phyloP scores from a whole-genome alignment of 176 grass and related monocot species.

The Lolium multiflorum region DNA sequence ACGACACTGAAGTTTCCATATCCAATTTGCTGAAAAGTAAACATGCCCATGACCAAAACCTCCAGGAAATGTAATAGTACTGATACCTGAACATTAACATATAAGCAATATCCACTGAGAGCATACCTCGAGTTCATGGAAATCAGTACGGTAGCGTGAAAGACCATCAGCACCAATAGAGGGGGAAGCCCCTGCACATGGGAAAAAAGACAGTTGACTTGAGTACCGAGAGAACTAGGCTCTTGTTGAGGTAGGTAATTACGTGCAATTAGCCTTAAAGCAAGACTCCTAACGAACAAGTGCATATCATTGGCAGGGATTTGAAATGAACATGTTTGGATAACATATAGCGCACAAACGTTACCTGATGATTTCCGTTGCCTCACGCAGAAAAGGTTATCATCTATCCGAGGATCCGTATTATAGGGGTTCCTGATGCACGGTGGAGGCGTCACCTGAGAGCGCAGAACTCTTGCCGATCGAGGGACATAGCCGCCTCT shows the following conservation, averaged over 20 bases:
- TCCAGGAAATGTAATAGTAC: background rate
- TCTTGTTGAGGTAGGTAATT: background rate
- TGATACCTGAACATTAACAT: background rate
- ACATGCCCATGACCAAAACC: slow-evolving; percentile 28
- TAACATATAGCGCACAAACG: background rate
- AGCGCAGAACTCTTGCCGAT: slow-evolving; percentile 78
- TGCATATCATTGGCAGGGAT: background rate
- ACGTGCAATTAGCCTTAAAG: background rate
- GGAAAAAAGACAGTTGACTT: background rate
- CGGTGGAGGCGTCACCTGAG: slow-evolving; percentile 84
- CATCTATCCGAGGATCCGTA: slow-evolving; percentile 45
- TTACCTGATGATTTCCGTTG: slow-evolving; percentile 80
- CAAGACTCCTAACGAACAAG: background rate
- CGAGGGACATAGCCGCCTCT: slow-evolving; percentile 75
- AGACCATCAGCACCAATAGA: slow-evolving; percentile 73
- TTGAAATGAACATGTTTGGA: slow-evolving; percentile 19
- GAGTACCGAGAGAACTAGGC: background rate
- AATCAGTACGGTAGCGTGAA: slow-evolving; percentile 93
- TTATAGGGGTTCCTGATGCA: slow-evolving; percentile 91
- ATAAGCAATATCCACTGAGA: slow-evolving; percentile 13
- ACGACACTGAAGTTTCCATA: slow-evolving; percentile 90
- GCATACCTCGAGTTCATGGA: slow-evolving; percentile 87
- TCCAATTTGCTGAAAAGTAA: slow-evolving; percentile 89
- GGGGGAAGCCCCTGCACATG: slow-evolving; percentile 63
- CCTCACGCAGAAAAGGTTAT: slow-evolving; percentile 61